phyloP scores from a whole-genome alignment of 164 flowering plant genomes.

The Magnolia sinica region DNA sequence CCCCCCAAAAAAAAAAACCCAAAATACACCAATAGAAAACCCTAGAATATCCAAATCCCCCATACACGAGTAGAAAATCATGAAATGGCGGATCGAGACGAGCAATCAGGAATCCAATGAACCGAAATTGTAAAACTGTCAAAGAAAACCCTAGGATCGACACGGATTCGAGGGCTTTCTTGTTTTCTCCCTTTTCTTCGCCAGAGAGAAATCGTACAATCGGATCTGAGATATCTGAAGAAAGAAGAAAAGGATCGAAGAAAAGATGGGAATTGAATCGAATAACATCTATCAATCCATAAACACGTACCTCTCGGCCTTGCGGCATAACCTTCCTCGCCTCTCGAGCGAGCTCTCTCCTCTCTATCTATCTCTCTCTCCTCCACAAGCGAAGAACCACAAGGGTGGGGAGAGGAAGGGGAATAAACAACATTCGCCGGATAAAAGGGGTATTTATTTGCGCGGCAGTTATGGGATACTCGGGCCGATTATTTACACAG shows the following conservation, averaged over 20 bases:
- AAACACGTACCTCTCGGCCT: background rate
- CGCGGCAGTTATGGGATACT: too few species aligned
- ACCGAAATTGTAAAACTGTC: background rate
- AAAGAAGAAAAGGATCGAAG: background rate
- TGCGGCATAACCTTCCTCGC: constrained; percentile 6
- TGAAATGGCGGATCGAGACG: background rate
- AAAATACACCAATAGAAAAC: background rate
- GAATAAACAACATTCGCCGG: background rate
- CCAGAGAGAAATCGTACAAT: background rate
- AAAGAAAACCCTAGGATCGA: background rate
- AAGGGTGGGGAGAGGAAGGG: background rate
- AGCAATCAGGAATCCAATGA: background rate
- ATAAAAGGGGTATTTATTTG: too few species aligned
- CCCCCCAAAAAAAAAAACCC: background rate
- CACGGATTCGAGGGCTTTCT: background rate
- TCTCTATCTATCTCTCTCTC: background rate
- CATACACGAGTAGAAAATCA: background rate
- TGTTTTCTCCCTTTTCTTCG: background rate
- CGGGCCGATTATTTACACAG: too few species aligned
- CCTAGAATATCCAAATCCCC: background rate
- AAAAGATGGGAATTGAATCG: constrained; percentile 3
- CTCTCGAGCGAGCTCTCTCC: background rate
- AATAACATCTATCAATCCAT: background rate
- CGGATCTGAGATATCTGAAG: background rate
- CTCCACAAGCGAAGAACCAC: background rate